Conservation (phyloP, 2,329 filamentous ascomycete genomes). For the Clarireedia hainanense region DNA sequence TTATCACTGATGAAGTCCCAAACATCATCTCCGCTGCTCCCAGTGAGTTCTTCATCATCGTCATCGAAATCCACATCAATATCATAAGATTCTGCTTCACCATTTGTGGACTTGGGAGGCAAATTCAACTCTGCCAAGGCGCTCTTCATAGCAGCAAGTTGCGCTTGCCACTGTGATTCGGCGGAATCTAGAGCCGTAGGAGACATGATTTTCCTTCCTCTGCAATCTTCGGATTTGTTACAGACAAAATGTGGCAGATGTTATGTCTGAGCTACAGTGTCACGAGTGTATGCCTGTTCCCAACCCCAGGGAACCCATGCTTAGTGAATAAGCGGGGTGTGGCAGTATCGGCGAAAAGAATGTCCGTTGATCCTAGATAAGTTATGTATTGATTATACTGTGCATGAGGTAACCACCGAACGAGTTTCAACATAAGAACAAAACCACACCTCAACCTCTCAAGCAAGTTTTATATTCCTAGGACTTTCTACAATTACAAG, state of each 20-base stretch:
- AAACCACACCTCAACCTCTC: background rate
- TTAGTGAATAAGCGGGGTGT: background rate
- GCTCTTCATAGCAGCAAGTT: slow-evolving; percentile 78
- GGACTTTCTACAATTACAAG: background rate
- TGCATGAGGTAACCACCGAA: background rate
- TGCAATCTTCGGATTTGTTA: background rate
- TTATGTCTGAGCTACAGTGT: background rate
- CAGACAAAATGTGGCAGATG: background rate
- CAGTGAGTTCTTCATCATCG: slow-evolving; percentile 45
- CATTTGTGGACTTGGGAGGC: slow-evolving; percentile 33
- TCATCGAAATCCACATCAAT: slow-evolving; percentile 57
- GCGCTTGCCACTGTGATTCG: slow-evolving; percentile 71
- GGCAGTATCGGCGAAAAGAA: slow-evolving; percentile 3
- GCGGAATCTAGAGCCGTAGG: slow-evolving; percentile 11
- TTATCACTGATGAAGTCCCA: slow-evolving; percentile 86
- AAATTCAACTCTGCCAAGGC: slow-evolving; percentile 67
- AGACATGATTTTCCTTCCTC: background rate
- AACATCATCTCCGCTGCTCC: slow-evolving; percentile 67
- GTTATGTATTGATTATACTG: background rate
- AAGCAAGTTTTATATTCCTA: background rate
- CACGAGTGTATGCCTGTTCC: background rate
- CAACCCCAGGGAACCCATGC: background rate
- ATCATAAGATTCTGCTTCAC: slow-evolving; percentile 42
- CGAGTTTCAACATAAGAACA: background rate
- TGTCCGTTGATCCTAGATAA: background rate